These are phyloP conservation scores for Lotmaria passim DNA, from an alignment of 208 protist genomes.

Conservation along the genomic window DNA sequence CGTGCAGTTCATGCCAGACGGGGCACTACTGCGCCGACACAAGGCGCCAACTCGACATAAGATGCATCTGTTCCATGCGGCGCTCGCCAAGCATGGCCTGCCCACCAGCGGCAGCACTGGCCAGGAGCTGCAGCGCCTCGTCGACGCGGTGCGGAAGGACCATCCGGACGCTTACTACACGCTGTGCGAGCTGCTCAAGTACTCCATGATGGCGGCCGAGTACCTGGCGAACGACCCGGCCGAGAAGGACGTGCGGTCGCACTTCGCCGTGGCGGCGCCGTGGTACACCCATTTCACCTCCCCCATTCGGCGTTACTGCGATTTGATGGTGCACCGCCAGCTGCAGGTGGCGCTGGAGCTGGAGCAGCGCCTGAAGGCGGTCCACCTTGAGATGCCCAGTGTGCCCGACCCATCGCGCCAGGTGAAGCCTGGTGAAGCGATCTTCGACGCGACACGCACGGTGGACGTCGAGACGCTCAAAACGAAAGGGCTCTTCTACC, in stretches of 20 bases:
- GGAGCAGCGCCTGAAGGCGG: constrained; percentile 59
- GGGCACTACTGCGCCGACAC: constrained; percentile 85
- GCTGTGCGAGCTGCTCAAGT: constrained; percentile 76
- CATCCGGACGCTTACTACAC: constrained; percentile 38
- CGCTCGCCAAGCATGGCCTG: constrained; percentile 36
- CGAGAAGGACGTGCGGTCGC: constrained; percentile 42
- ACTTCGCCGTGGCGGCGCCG: constrained; percentile 88
- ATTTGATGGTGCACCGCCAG: constrained; percentile 93
- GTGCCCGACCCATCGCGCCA: constrained; percentile 19
- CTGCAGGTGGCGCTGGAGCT: constrained; percentile 81
- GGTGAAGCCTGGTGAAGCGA: constrained; percentile 25
- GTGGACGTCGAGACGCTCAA: constrained; percentile 51
- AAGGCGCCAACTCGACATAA: constrained; percentile 51
- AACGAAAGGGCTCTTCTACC: constrained; percentile 47
- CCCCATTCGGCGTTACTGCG: constrained; percentile 93
- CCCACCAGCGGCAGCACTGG: constrained; percentile 43
- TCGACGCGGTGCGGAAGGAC: constrained; percentile 40
- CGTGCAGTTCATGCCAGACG: constrained; percentile 79
- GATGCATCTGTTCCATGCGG: constrained; percentile 38
- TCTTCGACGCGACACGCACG: constrained; percentile 21
- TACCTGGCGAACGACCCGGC: constrained; percentile 80
- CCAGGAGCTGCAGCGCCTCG: constrained; percentile 53
- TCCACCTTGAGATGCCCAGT: constrained; percentile 19
- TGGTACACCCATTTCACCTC: constrained; percentile 96
- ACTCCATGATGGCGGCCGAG: constrained; percentile 68